Conservation (phyloP, 1,284 basidiomycete genomes). For the Coriolopsis trogii region DNA sequence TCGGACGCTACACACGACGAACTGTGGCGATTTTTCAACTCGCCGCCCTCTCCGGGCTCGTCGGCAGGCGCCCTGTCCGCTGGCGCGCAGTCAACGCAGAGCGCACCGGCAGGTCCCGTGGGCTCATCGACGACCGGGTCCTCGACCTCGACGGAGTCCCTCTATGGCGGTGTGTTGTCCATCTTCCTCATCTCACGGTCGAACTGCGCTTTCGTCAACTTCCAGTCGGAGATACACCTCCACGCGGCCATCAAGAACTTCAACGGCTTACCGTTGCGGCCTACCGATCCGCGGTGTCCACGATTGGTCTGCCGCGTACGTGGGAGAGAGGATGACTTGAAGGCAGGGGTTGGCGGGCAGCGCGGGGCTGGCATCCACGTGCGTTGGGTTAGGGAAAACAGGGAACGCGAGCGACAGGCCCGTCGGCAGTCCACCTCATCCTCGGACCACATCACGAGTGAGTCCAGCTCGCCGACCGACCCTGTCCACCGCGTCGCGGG, state of each 20-base stretch:
- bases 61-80: conserved; percentile 16
- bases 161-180: conserved; percentile 70
- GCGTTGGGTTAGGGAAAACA: conserved; percentile 73
- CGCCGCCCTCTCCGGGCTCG: conserved; percentile 28
- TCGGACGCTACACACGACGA: conserved; percentile 87
- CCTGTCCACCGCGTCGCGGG: conserved; percentile 25
- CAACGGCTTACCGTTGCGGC: conserved; percentile 68
- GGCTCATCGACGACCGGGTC: conserved; percentile 14
- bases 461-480: conserved; percentile 27
- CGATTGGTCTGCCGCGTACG: conserved; percentile 87
- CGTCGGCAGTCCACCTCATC: conserved; percentile 17
- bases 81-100: conserved; percentile 21
- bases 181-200: conserved; percentile 93
- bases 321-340: conserved; percentile 83
- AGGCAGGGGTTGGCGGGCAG: conserved; percentile 91
- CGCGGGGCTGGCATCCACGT: conserved; percentile 86
- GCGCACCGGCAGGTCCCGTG: conserved; percentile 19
- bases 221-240: conserved; percentile 66
- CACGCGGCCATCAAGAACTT: conserved; percentile 73
- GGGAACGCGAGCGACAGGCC: conserved; percentile 36
- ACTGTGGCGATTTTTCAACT: conserved; percentile 85
- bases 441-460: conserved; percentile 34
- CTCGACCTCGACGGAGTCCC: conserved; percentile 14
- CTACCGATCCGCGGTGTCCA: conserved; percentile 73
- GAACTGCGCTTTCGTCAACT: conserved; percentile 94